phyloP scores from a whole-genome alignment of 2,329 filamentous ascomycete species.

The Achaetomium macrosporum region DNA sequence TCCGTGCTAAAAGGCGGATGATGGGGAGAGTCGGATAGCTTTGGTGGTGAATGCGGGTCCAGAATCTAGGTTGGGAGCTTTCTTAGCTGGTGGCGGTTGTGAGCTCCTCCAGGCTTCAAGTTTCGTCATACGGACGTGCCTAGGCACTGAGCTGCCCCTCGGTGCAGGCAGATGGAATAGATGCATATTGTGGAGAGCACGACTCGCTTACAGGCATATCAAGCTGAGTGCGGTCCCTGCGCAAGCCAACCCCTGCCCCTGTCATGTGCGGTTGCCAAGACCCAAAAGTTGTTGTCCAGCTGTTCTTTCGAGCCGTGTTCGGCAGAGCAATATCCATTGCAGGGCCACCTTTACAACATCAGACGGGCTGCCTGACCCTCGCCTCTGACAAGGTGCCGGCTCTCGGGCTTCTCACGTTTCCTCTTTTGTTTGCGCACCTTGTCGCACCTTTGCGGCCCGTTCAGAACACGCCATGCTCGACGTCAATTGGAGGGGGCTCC shows the following conservation, averaged over 20 bases:
- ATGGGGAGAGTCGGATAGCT: too few relatives aligned
- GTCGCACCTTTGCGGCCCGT: not conserved
- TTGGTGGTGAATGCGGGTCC: not conserved
- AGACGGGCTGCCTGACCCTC: not conserved
- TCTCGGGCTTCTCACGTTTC: slow-evolving; percentile 1
- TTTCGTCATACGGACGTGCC: slow-evolving; percentile 23
- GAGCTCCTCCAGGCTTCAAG: not conserved
- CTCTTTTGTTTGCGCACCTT: not conserved
- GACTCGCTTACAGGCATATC: not conserved
- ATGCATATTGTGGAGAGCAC: slow-evolving; percentile 3
- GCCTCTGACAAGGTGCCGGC: not conserved
- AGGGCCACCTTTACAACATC: slow-evolving; percentile 12
- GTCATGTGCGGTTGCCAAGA: slow-evolving; percentile 14
- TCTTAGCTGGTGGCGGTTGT: not conserved
- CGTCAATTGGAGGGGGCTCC: slow-evolving; percentile 76
- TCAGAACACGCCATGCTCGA: slow-evolving; percentile 38
- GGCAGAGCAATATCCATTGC: not conserved
- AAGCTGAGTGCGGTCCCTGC: not conserved
- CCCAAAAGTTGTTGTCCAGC: slow-evolving; percentile 25
- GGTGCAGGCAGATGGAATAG: not conserved
- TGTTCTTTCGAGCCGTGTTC: slow-evolving; percentile 23
- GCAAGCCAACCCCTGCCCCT: not conserved
- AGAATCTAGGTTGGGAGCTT: not conserved
- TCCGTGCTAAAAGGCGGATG: too few relatives aligned
- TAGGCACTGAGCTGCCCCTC: slow-evolving; percentile 14